Evolutionary conservation across 1,284 basidiomycete genomes (phyloP), one percentile per base, ranked within the genome.

Genomic region (Fomitopsis betulina): DNA sequence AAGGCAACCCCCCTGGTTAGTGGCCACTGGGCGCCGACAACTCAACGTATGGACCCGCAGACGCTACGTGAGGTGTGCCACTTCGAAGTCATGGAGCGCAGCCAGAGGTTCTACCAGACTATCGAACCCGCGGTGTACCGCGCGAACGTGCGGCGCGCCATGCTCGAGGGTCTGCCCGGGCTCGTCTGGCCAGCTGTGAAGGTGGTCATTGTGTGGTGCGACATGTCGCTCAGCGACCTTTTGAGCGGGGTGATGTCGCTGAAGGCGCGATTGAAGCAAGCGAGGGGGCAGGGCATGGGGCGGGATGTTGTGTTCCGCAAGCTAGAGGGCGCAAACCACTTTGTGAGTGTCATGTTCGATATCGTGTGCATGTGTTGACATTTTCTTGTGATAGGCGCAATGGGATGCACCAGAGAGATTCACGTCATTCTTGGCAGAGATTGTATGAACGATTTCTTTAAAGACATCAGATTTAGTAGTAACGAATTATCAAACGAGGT

Each of bases 371-470:
- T 15, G 21, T 15, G 52, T 8, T 23, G 12, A 30, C 9, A 15
- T 6, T 10, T 37, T 33, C 27, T 5, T 9, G 10, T 23, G 0
- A 6, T 21, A 68, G 66, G 52, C 62, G 10, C 67, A 68, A 15
- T 68, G 64, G 63, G 67, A 68, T 38, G 58, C 64, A 5, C 66
- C 67, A 0, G 65, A 67, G 53, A 38, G 62, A 4, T 62, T 67
- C 47, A 56, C 57, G 1, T 27, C 45, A 27, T 21, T 63, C 27
- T 40, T 67, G n/a, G 61, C 61, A 6, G 53, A 45, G 6, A 56
- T 62, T 12, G 55, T 61, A 9, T 64, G 47, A 58, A n/a, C n/a
- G n/a, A n/a, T n/a, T n/a, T n/a, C n/a, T n/a, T n/a, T n/a, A n/a
- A n/a, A n/a, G n/a, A n/a, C n/a, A n/a, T n/a, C n/a, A n/a, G n/a